A percentile compares a stretch with the other conserved stretches of the same genome.
These are phyloP conservation scores for Cryptococcus sp. DNA, from an alignment of 1,284 basidiomycete species.

Conservation along the genomic window DNA sequence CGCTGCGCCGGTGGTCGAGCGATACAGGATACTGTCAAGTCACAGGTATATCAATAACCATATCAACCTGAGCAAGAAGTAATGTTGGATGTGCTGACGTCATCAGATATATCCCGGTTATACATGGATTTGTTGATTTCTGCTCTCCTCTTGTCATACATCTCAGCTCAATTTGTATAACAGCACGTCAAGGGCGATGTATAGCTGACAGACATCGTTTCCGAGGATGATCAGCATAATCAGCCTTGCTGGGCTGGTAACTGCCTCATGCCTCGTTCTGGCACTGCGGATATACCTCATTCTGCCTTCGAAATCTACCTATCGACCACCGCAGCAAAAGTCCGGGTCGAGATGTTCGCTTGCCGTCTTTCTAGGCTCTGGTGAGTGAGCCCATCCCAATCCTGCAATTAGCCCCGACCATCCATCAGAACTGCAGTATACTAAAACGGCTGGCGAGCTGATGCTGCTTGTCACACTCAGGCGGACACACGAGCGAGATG, in stretches of 20 bases:
- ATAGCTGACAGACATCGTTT: no score
- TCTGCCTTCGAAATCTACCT: constrained; percentile 16
- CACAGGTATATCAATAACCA: no score
- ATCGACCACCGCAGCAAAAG: not conserved
- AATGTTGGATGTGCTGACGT: constrained; percentile 1
- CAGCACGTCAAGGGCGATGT: no score
- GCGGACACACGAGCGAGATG: constrained; percentile 93
- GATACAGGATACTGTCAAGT: no score
- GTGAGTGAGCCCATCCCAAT: constrained; percentile 41
- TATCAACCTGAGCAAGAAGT: not conserved
- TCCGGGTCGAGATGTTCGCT: constrained; percentile 48
- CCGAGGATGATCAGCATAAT: no score
- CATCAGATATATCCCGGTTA: not conserved
- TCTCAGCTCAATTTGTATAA: no score
- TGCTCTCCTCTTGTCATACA: no score
- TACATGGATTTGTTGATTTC: no score
- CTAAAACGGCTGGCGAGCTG: not conserved
- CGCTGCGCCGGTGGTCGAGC: no score
- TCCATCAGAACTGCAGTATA: not conserved
- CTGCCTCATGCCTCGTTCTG: constrained; percentile 11
- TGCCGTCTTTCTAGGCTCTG: constrained; percentile 65
- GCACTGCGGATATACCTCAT: constrained; percentile 28
- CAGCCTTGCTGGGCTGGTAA: not conserved
- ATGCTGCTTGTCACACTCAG: constrained; percentile 53
- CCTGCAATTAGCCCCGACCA: no score